phyloP scores from a whole-genome alignment of 345 rosid species.

The Orychophragmus violaceus region DNA sequence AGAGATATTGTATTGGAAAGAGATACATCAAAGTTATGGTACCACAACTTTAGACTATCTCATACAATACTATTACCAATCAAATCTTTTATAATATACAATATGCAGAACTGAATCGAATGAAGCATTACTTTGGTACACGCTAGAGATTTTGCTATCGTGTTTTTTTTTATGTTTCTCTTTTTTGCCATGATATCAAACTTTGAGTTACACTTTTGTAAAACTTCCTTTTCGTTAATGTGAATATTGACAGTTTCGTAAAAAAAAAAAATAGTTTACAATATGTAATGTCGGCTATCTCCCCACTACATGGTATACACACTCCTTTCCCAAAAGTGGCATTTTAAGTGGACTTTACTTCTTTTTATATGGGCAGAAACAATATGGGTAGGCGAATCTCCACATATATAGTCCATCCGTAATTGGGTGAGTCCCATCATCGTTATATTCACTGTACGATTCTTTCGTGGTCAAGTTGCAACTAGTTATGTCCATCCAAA shows the following conservation, averaged over 20 bases:
- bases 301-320: slow-evolving; percentile 23
- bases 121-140: no score
- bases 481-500: slow-evolving; percentile 2
- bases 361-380: background rate
- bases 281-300: slow-evolving; percentile 25
- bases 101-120: no score
- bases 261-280: no score
- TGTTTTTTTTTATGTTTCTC: no score
- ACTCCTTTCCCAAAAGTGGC: slow-evolving; percentile 17
- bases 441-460: background rate
- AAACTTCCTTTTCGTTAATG: no score
- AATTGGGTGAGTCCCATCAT: background rate
- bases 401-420: slow-evolving; percentile 15
- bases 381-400: slow-evolving; percentile 20
- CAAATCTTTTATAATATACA: background rate
- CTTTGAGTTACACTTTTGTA: no score
- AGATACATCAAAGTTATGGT: background rate
- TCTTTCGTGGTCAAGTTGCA: slow-evolving; percentile 5
- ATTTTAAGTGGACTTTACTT: slow-evolving; percentile 21
- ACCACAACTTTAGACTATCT: background rate
- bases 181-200: no score
- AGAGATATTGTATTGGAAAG: background rate
- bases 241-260: no score
- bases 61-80: background rate
- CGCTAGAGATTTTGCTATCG: no score